Evolutionary conservation across 306 rosid species (phyloP).

Genomic region (Ormosia semicastrata): DNA sequence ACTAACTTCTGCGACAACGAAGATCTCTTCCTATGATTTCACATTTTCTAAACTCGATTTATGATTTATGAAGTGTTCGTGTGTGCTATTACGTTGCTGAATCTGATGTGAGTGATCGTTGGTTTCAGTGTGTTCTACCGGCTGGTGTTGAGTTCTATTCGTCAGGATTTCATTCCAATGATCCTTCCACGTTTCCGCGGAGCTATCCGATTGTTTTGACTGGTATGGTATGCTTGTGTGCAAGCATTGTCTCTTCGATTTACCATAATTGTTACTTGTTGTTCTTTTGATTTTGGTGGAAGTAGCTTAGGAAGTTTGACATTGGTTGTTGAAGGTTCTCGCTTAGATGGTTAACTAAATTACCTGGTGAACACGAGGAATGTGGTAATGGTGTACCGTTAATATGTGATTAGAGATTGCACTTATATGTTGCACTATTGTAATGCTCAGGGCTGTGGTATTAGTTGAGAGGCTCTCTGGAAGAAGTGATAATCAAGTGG

Average conservation of each 20-base stretch:
- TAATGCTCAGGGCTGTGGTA: background rate
- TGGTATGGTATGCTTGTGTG: conserved; percentile 43
- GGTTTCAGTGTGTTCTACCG: conserved; percentile 89
- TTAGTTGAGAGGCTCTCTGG: conserved; percentile 8
- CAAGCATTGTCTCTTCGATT: conserved; percentile 5
- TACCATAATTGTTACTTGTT: background rate
- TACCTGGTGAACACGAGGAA: background rate
- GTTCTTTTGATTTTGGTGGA: background rate
- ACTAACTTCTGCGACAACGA: background rate
- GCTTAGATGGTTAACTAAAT: conserved; percentile 22
- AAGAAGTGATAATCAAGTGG: background rate
- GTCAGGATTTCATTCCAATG: conserved; percentile 69
- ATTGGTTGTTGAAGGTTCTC: conserved; percentile 7
- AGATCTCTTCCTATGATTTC: background rate
- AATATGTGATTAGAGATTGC: conserved; percentile 10
- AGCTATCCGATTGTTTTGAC: conserved; percentile 96
- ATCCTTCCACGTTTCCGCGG: conserved; percentile 69
- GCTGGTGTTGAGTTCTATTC: conserved; percentile 82
- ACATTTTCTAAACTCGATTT: background rate
- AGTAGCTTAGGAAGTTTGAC: conserved; percentile 4
- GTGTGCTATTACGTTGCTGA: conserved; percentile 1
- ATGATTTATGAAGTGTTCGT: background rate
- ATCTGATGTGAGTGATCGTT: conserved; percentile 17
- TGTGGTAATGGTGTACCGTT: background rate
- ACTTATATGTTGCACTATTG: conserved; percentile 6